phyloP scores from a whole-genome alignment of 345 rosid genomes.

The Syzygium grande region DNA sequence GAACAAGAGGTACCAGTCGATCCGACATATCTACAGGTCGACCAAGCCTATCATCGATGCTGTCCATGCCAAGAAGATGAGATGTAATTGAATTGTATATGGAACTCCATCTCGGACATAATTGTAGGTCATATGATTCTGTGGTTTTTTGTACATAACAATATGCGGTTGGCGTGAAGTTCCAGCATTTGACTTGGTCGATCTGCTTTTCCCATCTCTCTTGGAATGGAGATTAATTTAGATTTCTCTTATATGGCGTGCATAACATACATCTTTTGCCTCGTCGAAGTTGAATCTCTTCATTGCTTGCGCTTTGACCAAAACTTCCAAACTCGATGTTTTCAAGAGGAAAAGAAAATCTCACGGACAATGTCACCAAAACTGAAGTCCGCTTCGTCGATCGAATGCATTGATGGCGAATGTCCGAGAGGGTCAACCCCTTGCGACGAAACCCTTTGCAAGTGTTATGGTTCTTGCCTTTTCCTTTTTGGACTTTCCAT shows the following conservation, averaged over 20 bases:
- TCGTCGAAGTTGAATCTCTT: neutral
- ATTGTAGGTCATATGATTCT: neutral
- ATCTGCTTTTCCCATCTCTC: neutral
- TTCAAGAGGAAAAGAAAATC: neutral
- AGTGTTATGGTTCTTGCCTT: neutral
- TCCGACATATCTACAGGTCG: constrained; percentile 1
- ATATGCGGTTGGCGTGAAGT: neutral
- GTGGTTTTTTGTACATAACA: neutral
- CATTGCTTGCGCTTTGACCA: neutral
- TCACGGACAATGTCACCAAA: neutral
- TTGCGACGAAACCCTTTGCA: neutral
- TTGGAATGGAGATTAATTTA: neutral
- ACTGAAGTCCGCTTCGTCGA: neutral
- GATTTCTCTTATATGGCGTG: neutral
- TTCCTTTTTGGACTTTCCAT: neutral
- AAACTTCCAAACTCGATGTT: neutral
- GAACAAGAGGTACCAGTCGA: constrained; percentile 7
- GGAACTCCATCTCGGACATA: neutral
- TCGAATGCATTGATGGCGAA: neutral
- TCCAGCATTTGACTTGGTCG: neutral
- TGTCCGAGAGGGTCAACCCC: neutral
- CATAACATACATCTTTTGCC: neutral
- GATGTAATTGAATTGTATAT: neutral
- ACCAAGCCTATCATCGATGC: neutral
- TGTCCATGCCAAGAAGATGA: neutral